A percentile compares a stretch with the other conserved stretches of the same genome.
Evolutionary conservation across 306 rosid species (phyloP).

Genomic region (Trichosanthes truncata): DNA sequence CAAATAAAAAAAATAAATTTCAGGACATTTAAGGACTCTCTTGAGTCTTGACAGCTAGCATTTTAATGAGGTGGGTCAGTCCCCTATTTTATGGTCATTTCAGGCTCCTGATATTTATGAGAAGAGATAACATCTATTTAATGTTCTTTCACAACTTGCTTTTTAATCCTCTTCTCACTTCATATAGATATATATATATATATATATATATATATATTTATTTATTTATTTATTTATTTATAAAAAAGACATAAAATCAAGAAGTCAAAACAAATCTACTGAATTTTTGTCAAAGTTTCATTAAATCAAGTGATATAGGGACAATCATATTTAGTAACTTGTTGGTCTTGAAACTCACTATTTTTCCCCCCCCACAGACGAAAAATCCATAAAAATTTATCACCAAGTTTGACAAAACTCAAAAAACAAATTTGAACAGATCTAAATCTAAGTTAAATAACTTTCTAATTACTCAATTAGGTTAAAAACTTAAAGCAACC

Average conservation of each 20-base stretch:
- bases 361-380: background rate
- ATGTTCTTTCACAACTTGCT: background rate
- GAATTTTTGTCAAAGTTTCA: background rate
- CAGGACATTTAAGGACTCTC: background rate
- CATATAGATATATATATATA: no score
- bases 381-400: background rate
- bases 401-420: background rate
- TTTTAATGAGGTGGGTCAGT: conserved; percentile 4
- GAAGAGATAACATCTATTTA: background rate
- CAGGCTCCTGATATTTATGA: conserved; percentile 4
- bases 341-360: background rate
- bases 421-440: background rate
- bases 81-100: conserved; percentile 10
- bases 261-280: background rate
- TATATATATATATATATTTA: no score
- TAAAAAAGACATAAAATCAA: background rate
- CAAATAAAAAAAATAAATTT: background rate
- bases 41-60: background rate
- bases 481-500: background rate
- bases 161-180: background rate
- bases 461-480: background rate
- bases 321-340: background rate
- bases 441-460: background rate
- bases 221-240: background rate
- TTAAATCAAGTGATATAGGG: background rate